A percentile compares a stretch with the other conserved stretches of the same genome.
Conservation (phyloP, 2,329 filamentous ascomycete genomes). For the Epichloe aotearoae region DNA sequence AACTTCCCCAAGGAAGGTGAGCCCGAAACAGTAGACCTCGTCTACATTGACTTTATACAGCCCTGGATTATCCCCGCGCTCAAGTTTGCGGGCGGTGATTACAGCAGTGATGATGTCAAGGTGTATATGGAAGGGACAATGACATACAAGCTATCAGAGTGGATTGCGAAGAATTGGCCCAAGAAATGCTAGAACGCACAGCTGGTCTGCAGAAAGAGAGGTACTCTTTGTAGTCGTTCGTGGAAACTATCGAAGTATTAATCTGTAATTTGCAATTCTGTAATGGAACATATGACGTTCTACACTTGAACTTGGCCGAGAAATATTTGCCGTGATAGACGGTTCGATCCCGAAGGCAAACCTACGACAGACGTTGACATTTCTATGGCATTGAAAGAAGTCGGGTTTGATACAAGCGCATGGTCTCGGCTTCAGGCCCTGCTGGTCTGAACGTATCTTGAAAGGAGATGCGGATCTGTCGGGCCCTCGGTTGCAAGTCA, state of each 20-base stretch:
- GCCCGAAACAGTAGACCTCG: constrained; percentile 67
- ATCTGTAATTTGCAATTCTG: too few species aligned
- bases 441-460: too few species aligned
- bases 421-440: too few species aligned
- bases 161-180: constrained; percentile 48
- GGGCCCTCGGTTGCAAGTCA: too few species aligned
- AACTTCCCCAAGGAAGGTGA: constrained; percentile 42
- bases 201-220: not conserved
- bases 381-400: too few species aligned
- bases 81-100: constrained; percentile 42
- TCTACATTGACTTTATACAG: constrained; percentile 87
- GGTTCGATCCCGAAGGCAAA: too few species aligned
- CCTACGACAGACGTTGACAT: too few species aligned
- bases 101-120: constrained; percentile 32
- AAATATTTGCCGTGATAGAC: too few species aligned
- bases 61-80: constrained; percentile 68
- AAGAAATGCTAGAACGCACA: constrained; percentile 25
- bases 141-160: constrained; percentile 40
- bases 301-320: too few species aligned
- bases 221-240: not conserved
- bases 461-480: too few species aligned
- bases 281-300: too few species aligned
- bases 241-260: not conserved
- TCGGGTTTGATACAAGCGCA: too few species aligned
- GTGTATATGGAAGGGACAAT: constrained; percentile 41